These are phyloP conservation scores for Trametes cubensis DNA, from an alignment of 768 basidiomycete genomes.

Conservation along the genomic window DNA sequence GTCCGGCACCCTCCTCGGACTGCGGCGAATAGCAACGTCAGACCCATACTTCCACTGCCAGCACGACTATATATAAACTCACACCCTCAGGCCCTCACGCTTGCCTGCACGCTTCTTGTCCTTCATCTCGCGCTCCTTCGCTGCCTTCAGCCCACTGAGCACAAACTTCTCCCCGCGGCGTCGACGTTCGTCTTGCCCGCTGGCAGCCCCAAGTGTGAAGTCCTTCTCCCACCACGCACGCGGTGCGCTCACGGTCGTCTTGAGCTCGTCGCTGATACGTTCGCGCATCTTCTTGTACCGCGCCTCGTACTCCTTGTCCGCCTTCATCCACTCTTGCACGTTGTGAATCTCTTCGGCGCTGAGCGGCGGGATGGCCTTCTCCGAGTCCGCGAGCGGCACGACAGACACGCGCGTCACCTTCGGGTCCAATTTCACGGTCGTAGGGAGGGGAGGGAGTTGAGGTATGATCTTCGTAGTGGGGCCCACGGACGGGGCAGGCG, in stretches of 20 bases:
- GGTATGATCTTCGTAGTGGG: conserved; percentile 31
- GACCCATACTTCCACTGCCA: not conserved
- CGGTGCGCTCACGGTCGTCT: conserved; percentile 45
- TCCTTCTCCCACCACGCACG: conserved; percentile 70
- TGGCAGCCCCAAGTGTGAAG: conserved; percentile 35
- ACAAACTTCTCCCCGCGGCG: conserved; percentile 46
- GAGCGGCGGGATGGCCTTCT: conserved; percentile 57
- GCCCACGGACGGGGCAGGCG: not conserved
- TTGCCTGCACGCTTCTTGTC: conserved; percentile 55
- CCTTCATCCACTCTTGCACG: conserved; percentile 64
- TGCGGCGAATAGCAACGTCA: conserved; percentile 30
- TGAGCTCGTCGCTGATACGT: conserved; percentile 54
- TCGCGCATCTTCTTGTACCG: conserved; percentile 52
- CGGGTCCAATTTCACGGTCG: conserved; percentile 52
- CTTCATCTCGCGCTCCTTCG: conserved; percentile 43
- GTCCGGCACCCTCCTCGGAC: conserved; percentile 60
- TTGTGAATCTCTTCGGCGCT: conserved; percentile 50
- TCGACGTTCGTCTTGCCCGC: conserved; percentile 40
- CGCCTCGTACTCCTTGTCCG: conserved; percentile 61
- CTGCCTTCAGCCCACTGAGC: conserved; percentile 31
- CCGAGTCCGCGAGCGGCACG: conserved; percentile 61
- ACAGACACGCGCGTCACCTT: conserved; percentile 60
- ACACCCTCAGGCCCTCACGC: conserved; percentile 78
- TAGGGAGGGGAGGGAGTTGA: conserved; percentile 47
- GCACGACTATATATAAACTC: conserved; percentile 39